Base-by-base conservation (phyloP, 805 yeast species). In the Candida boleticola region DNA sequence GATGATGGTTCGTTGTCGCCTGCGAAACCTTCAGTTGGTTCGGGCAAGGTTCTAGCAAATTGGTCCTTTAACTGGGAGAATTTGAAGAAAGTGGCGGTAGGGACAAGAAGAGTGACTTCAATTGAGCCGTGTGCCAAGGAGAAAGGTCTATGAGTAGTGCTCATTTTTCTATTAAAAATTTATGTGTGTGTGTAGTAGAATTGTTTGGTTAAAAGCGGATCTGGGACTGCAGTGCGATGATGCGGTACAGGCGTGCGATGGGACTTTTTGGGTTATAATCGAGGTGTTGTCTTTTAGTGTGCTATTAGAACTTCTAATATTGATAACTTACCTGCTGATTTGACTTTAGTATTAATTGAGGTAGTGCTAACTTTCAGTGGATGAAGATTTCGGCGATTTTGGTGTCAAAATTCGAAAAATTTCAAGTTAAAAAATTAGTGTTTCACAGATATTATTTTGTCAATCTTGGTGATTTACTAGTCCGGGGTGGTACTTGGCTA, bases 31-130 rank as follows among this genome's bases (percentile, higher is more conserved):
- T 88, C 97, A 34, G 97, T 85, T 32, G 81, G 81, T 37, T 76
- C 79, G 6, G 95, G 92, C 51, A 93, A 78, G 17, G 82, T 68
- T 60, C 86, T 85, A 57, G 69, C 71, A 63, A 92, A 93, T 65
- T 84, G 95, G 51, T 89, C 90, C 56, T 87, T 85, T 54, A 93
- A 76, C 67, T 90, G 96, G 45, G 92, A 83, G 60, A 87, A 87
- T 55, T 82, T 79, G 55, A 89, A 79, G 59, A 86, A 85, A 41
- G 83, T 74, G 43, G 81, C 78, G 30, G 93, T 82, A 38, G 98
- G 96, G 42, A 93, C 89, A 56, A 90, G 75, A 41, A 92, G 71
- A 17, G 92, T 84, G 63, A 89, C 89, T 71, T 92, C 98, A 44
- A 92, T 79, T 16, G 86, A 70, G 44, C 97, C 97, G 59, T 89